phyloP scores from a whole-genome alignment of 2,329 filamentous ascomycete genomes.

The Orbilia quercus region DNA sequence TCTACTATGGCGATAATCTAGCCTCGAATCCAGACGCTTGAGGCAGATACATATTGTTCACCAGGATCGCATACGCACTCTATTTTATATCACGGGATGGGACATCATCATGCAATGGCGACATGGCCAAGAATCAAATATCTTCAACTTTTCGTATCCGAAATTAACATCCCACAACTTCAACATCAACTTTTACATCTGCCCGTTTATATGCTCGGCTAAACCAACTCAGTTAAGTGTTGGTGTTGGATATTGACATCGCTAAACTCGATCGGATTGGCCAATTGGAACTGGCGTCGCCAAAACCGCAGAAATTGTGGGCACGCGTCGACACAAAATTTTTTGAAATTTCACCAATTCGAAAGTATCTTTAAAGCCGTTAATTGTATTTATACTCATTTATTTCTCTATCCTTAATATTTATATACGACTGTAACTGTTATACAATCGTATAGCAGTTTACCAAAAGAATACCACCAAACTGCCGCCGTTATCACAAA shows the following conservation, averaged over 20 bases:
- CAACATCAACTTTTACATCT: no score
- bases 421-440: slow-evolving; percentile 13
- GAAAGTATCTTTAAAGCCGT: not conserved
- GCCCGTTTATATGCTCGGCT: no score
- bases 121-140: no score
- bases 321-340: slow-evolving; percentile 31
- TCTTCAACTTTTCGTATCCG: no score
- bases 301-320: slow-evolving; percentile 37
- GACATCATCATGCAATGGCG: no score
- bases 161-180: no score
- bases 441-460: slow-evolving; percentile 35
- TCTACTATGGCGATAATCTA: no score
- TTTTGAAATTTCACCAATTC: not conserved
- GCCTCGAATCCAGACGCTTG: no score
- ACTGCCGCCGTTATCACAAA: slow-evolving; percentile 32
- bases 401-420: not conserved
- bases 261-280: slow-evolving; percentile 5
- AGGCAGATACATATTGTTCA: no score
- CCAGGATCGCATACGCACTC: no score
- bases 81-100: no score
- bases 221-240: no score
- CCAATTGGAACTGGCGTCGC: slow-evolving; percentile 37
- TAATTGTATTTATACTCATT: slow-evolving; percentile 14
- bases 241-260: slow-evolving; percentile 13
- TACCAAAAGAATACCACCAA: slow-evolving; percentile 44